Evolutionary conservation across 2,329 filamentous ascomycete genomes (phyloP).

Genomic region (Hypoxylon sp.): DNA sequence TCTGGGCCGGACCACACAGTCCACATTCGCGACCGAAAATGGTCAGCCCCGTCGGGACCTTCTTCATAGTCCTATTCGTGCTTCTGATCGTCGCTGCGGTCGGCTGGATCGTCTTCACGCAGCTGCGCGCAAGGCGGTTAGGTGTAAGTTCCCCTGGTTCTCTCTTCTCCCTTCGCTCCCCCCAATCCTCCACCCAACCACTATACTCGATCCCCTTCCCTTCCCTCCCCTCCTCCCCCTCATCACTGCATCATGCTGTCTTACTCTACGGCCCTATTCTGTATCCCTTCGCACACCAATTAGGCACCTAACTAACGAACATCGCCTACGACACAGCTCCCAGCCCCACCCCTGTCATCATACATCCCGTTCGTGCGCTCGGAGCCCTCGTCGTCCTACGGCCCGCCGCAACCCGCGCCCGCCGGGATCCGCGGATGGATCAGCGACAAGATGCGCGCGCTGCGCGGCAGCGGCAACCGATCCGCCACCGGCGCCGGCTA

Average conservation of each 20-base stretch:
- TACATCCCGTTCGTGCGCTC: constrained; percentile 79
- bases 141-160: constrained; percentile 67
- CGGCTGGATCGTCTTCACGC: constrained; percentile 79
- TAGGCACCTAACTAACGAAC: constrained; percentile 16
- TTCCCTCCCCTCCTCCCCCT: constrained; percentile 19
- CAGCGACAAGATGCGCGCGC: constrained; percentile 72
- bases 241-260: constrained; percentile 39
- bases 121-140: constrained; percentile 79
- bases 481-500: constrained; percentile 77
- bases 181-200: constrained; percentile 24
- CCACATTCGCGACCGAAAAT: constrained; percentile 45
- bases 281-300: constrained; percentile 1
- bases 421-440: constrained; percentile 81
- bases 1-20: constrained; percentile 15
- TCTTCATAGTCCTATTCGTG: constrained; percentile 80
- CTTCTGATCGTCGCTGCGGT: constrained; percentile 69
- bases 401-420: constrained; percentile 68
- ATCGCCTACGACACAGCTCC: constrained; percentile 64
- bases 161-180: constrained; percentile 7
- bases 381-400: constrained; percentile 61
- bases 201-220: constrained; percentile 1
- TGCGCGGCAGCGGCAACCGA: constrained; percentile 74
- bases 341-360: constrained; percentile 75
- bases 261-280: constrained; percentile 24
- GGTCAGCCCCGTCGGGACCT: constrained; percentile 73